phyloP scores from a whole-genome alignment of 1,284 basidiomycete genomes.

The Sporisorium scitamineum region DNA sequence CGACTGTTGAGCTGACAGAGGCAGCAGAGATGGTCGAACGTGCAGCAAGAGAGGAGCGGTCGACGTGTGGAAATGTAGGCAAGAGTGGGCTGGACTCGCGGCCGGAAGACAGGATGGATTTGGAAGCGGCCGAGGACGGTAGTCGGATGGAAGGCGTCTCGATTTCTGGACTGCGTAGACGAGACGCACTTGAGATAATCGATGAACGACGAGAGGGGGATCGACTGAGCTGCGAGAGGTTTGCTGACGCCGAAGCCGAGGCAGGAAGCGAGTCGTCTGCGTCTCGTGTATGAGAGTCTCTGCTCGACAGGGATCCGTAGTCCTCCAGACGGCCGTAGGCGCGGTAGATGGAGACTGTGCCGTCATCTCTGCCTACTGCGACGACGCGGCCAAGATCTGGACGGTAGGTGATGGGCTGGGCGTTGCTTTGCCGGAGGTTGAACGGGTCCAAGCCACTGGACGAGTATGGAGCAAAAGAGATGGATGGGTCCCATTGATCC shows the following conservation, averaged over 20 bases:
- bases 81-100: conserved; percentile 30
- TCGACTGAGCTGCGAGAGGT: conserved; percentile 19
- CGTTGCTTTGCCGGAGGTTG: not conserved
- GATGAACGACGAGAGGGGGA: conserved; percentile 31
- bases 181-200: conserved; percentile 16
- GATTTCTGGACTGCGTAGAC: conserved; percentile 31
- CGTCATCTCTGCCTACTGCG: conserved; percentile 36
- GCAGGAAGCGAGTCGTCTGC: conserved; percentile 20
- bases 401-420: conserved; percentile 19
- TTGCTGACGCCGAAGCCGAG: conserved; percentile 29
- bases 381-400: conserved; percentile 35
- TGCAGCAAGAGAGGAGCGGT: conserved; percentile 23
- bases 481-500: conserved; percentile 45
- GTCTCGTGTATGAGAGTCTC: not conserved
- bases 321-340: conserved; percentile 40
- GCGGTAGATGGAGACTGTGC: conserved; percentile 30
- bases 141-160: conserved; percentile 33
- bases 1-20: conserved; percentile 30
- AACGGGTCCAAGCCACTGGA: conserved; percentile 21
- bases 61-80: conserved; percentile 15
- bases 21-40: conserved; percentile 36
- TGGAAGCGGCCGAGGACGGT: conserved; percentile 10
- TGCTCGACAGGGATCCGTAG: conserved; percentile 10
- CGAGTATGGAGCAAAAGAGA: conserved; percentile 40
- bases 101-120: conserved; percentile 20